A percentile compares a stretch with the other conserved stretches of the same genome.
phyloP scores from a whole-genome alignment of 2,329 filamentous ascomycete species.

The Ascocoryne sarcoides region DNA sequence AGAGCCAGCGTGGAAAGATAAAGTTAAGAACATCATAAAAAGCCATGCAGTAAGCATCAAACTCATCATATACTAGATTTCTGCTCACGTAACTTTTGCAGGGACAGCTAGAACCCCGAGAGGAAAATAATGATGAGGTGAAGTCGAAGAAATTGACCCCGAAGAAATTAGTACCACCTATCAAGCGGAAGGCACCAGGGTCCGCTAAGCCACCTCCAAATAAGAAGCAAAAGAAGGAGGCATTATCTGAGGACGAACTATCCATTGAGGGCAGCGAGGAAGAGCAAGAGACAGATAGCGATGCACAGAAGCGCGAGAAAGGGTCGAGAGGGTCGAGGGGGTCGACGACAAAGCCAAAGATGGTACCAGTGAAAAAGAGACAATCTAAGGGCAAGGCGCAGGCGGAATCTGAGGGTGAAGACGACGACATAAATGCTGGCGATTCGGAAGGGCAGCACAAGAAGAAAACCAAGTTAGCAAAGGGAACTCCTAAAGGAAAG shows the following conservation, averaged over 20 bases:
- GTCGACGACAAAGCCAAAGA: constrained; percentile 10
- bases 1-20: constrained; percentile 44
- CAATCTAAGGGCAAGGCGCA: constrained; percentile 11
- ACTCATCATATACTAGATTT: constrained; percentile 1
- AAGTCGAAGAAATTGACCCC: constrained; percentile 31
- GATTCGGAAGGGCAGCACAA: no score
- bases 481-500: background rate
- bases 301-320: constrained; percentile 4
- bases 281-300: background rate
- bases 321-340: constrained; percentile 4
- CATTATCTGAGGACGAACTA: constrained; percentile 4
- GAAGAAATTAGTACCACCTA: constrained; percentile 15
- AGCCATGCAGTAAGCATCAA: constrained; percentile 39
- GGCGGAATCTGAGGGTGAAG: constrained; percentile 15
- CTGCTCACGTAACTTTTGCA: background rate
- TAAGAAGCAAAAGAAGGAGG: constrained; percentile 27
- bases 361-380: constrained; percentile 3
- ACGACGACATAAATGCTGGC: constrained; percentile 10
- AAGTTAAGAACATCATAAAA: constrained; percentile 50
- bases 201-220: constrained; percentile 29
- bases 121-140: constrained; percentile 8
- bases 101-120: constrained; percentile 1
- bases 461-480: background rate
- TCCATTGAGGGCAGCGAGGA: constrained; percentile 1
- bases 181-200: constrained; percentile 25